A percentile compares a stretch with the other conserved stretches of the same genome.
These are phyloP conservation scores for Neurospora sp. DNA, from an alignment of 495 filamentous ascomycete genomes.

Conservation along the genomic window DNA sequence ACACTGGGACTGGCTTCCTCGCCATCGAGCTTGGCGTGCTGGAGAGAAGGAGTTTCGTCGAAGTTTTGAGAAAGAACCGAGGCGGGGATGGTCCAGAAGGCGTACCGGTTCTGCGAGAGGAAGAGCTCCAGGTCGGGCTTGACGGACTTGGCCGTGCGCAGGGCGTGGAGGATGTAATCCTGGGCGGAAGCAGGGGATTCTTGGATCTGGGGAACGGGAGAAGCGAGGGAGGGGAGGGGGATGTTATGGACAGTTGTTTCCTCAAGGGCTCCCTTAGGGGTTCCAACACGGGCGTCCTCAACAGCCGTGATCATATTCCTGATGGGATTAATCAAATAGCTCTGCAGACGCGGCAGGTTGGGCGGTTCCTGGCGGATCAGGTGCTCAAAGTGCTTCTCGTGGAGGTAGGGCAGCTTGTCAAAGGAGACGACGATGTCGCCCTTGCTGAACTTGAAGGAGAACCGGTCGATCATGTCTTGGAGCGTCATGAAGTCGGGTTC, in stretches of 20 bases:
- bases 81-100: constrained; percentile 44
- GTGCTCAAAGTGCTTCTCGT: constrained; percentile 51
- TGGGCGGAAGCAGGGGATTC: background rate
- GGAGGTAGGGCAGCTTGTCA: constrained; percentile 71
- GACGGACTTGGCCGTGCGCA: constrained; percentile 10
- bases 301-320: background rate
- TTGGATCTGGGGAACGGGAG: background rate
- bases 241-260: background rate
- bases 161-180: constrained; percentile 4
- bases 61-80: background rate
- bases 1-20: background rate
- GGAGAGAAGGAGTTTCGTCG: background rate
- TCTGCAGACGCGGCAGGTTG: constrained; percentile 1
- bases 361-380: constrained; percentile 2
- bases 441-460: constrained; percentile 73
- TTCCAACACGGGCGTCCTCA: background rate
- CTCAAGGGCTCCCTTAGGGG: background rate
- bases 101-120: constrained; percentile 46
- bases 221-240: background rate
- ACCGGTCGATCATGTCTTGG: constrained; percentile 58
- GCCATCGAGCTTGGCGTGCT: background rate
- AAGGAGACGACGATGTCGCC: constrained; percentile 81
- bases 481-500: constrained; percentile 56
- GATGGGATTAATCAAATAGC: constrained; percentile 13
- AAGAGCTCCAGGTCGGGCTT: constrained; percentile 32